Conservation (phyloP, 257 asterid species). For the Penstemon barbatus region DNA sequence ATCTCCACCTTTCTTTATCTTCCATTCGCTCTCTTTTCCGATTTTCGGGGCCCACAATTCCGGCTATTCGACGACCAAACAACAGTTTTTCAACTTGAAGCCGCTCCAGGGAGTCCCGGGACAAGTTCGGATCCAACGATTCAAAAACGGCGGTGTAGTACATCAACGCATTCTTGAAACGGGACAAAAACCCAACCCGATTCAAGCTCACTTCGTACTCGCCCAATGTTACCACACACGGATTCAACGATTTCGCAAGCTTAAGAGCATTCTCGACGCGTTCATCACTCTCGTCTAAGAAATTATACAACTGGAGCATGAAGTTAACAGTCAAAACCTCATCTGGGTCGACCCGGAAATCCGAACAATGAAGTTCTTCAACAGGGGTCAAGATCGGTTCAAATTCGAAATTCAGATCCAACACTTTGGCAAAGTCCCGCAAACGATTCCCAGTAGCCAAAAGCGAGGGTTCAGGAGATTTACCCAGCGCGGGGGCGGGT, state of each 20-base stretch:
- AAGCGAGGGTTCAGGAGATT: constrained; percentile 58
- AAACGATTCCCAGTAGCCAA: constrained; percentile 86
- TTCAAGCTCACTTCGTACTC: constrained; percentile 75
- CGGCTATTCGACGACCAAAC: constrained; percentile 71
- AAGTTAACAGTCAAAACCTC: constrained; percentile 75
- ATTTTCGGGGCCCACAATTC: constrained; percentile 60
- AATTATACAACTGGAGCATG: constrained; percentile 81
- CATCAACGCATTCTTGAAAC: constrained; percentile 70
- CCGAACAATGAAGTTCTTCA: constrained; percentile 46
- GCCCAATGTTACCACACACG: constrained; percentile 79
- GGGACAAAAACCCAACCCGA: constrained; percentile 59
- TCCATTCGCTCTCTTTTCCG: constrained; percentile 64
- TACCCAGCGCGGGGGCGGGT: constrained; percentile 76
- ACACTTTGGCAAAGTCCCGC: constrained; percentile 68
- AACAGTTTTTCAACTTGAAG: constrained; percentile 59
- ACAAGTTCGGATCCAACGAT: constrained; percentile 69
- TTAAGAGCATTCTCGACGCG: constrained; percentile 60
- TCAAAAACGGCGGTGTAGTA: constrained; percentile 80
- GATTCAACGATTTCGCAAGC: constrained; percentile 73
- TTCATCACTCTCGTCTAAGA: constrained; percentile 57
- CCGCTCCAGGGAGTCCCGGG: constrained; percentile 72
- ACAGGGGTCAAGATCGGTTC: constrained; percentile 70
- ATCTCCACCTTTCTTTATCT: constrained; percentile 79
- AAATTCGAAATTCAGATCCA: constrained; percentile 86
- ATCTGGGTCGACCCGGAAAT: constrained; percentile 67